A percentile compares a stretch with the other conserved stretches of the same genome.
phyloP scores from a whole-genome alignment of 257 asterid species.

The Cynanchum wilfordii region DNA sequence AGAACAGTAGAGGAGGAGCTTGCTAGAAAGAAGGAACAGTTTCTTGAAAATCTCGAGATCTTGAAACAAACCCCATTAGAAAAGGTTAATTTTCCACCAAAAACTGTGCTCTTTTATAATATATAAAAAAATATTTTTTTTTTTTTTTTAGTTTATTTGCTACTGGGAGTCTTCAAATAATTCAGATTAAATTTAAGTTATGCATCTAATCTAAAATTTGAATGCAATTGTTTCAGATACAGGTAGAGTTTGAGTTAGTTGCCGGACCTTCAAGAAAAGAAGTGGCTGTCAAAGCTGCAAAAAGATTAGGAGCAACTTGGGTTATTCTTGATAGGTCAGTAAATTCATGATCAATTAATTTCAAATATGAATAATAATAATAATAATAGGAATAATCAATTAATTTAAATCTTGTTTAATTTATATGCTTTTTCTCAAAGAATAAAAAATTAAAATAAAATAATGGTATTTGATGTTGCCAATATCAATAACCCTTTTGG shows the following conservation, averaged over 20 bases:
- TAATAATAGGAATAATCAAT: too few relatives aligned
- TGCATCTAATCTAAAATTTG: too few relatives aligned
- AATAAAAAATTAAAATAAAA: too few relatives aligned
- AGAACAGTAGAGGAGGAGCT: conserved; percentile 28
- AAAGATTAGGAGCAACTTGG: conserved; percentile 46
- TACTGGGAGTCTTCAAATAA: too few relatives aligned
- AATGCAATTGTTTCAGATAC: conserved; percentile 36
- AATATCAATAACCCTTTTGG: too few relatives aligned
- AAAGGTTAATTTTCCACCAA: conserved; percentile 8
- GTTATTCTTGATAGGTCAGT: conserved; percentile 52
- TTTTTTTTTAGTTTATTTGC: too few relatives aligned
- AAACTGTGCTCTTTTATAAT: not conserved
- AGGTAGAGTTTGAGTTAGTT: conserved; percentile 37
- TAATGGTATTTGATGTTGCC: too few relatives aligned
- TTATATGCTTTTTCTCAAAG: too few relatives aligned
- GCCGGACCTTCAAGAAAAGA: conserved; percentile 48
- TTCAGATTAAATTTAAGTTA: too few relatives aligned
- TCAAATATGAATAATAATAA: too few relatives aligned
- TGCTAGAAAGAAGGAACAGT: conserved; percentile 16
- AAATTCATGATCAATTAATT: too few relatives aligned
- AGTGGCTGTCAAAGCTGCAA: conserved; percentile 38
- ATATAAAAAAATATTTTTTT: not conserved
- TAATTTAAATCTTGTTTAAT: too few relatives aligned
- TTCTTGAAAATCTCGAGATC: conserved; percentile 3
- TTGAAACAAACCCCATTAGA: not conserved